phyloP scores from a whole-genome alignment of 345 rosid species.

The Gossypium turneri region DNA sequence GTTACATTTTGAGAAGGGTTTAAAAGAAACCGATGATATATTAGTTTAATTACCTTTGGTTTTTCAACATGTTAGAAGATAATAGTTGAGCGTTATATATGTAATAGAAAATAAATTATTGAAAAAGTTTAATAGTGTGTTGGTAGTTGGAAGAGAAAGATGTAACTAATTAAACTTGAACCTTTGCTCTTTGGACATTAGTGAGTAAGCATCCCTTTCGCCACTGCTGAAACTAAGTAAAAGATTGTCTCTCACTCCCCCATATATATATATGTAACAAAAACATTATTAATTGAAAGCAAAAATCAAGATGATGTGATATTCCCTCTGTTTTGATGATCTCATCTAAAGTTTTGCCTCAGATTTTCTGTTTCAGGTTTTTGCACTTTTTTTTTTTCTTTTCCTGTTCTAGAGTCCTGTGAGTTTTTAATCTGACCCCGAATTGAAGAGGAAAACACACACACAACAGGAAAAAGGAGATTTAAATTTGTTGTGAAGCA shows the following conservation, averaged over 20 bases:
- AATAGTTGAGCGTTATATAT: no score
- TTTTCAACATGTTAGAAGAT: no score
- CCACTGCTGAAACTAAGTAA: neutral
- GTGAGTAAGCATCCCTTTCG: no score
- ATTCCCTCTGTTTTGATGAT: neutral
- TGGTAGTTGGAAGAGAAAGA: neutral
- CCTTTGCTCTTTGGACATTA: neutral
- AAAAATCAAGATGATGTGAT: neutral
- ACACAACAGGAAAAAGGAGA: neutral
- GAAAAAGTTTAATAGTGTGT: neutral
- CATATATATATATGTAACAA: neutral
- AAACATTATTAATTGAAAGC: neutral
- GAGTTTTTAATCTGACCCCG: neutral
- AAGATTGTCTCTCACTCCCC: neutral
- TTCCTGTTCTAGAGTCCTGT: neutral
- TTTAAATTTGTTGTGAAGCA: slow-evolving; percentile 11
- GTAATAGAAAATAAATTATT: no score
- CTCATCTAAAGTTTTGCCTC: neutral
- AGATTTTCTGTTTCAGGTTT: neutral
- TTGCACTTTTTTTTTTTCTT: neutral
- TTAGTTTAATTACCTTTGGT: no score
- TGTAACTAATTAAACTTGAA: neutral
- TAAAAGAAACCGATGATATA: no score
- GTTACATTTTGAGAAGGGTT: no score
- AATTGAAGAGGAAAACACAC: neutral